These are phyloP conservation scores for Allodekkera sacchari DNA, from an alignment of 805 yeast species.

Conservation along the genomic window DNA sequence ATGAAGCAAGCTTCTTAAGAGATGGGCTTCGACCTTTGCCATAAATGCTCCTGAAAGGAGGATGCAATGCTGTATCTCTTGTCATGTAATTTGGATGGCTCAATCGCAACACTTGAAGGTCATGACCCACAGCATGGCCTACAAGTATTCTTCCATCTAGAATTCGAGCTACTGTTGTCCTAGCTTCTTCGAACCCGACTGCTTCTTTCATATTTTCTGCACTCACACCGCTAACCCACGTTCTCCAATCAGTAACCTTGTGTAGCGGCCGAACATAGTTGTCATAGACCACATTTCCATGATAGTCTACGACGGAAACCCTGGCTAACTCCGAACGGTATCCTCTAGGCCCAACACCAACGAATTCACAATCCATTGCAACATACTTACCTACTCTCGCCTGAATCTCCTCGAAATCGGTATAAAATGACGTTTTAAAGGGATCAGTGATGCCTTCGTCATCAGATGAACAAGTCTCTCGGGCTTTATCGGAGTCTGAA, in stretches of 20 bases:
- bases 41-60: constrained; percentile 46
- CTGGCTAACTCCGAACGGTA: constrained; percentile 67
- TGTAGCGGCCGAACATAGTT: constrained; percentile 68
- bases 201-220: constrained; percentile 67
- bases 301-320: constrained; percentile 78
- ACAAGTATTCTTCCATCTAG: constrained; percentile 53
- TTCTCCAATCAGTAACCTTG: constrained; percentile 82
- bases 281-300: constrained; percentile 67
- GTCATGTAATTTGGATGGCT: constrained; percentile 57
- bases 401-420: no score
- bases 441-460: no score
- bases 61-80: constrained; percentile 67
- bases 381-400: constrained; percentile 65
- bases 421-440: no score
- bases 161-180: constrained; percentile 41
- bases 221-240: constrained; percentile 83
- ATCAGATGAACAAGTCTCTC: no score
- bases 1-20: constrained; percentile 54
- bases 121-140: constrained; percentile 83
- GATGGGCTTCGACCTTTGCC: constrained; percentile 67
- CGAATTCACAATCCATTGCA: constrained; percentile 92
- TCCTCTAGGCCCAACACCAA: constrained; percentile 79
- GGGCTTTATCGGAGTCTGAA: no score
- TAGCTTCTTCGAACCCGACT: constrained; percentile 59
- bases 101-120: constrained; percentile 56